Evolutionary conservation across 805 yeast genomes (phyloP).

Genomic region (Ascoidea rubescens): DNA sequence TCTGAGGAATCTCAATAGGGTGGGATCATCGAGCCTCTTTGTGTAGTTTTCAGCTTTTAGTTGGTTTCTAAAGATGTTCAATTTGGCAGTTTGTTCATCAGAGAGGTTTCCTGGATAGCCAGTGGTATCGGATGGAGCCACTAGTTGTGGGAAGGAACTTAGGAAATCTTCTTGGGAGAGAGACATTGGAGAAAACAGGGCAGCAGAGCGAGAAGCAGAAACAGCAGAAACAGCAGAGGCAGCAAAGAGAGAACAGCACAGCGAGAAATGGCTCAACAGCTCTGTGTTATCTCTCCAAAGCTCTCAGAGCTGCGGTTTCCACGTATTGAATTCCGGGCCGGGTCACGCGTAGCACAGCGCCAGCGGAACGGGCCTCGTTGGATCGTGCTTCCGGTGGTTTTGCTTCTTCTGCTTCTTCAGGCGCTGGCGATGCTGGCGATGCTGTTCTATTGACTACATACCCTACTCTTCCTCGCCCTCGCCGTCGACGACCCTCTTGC

Average conservation of each 20-base stretch:
- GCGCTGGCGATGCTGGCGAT: too few species aligned
- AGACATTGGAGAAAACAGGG: not conserved
- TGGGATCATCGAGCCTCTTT: slow-evolving; percentile 78
- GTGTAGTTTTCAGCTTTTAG: slow-evolving; percentile 53
- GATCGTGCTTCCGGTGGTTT: too few species aligned
- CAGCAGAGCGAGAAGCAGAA: not conserved
- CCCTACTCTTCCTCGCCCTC: slow-evolving; percentile 1
- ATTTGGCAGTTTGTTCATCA: slow-evolving; percentile 45
- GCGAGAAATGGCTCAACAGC: too few species aligned
- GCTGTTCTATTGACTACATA: not conserved
- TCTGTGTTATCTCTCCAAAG: too few species aligned
- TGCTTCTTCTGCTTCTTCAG: too few species aligned
- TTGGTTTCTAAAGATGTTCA: slow-evolving; percentile 42
- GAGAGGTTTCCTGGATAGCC: slow-evolving; percentile 79
- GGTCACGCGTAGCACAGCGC: too few species aligned
- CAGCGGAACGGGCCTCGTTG: too few species aligned
- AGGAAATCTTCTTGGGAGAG: slow-evolving; percentile 16
- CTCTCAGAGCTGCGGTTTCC: too few species aligned
- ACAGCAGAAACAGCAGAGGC: not conserved
- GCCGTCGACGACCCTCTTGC: slow-evolving; percentile 21
- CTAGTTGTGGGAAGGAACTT: slow-evolving; percentile 57
- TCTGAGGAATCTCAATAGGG: slow-evolving; percentile 72
- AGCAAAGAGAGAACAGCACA: too few species aligned
- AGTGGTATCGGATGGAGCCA: slow-evolving; percentile 46
- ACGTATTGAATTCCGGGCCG: too few species aligned